Base-by-base conservation (phyloP, 306 rosid genomes). In the Boehmeria nivea region DNA sequence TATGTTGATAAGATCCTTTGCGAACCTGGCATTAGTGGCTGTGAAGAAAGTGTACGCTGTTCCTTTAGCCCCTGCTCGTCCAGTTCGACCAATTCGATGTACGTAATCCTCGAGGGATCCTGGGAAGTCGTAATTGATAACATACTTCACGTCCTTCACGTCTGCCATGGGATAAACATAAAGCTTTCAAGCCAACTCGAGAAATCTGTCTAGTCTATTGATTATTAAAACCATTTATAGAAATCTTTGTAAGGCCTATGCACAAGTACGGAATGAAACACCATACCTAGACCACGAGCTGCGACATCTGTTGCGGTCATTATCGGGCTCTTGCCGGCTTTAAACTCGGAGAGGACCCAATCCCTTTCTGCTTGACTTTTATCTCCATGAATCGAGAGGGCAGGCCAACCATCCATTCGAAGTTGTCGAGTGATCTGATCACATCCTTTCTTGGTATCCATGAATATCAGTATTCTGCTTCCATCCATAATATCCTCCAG, bases 381-480 rank as follows among this genome's bases (percentile, higher is more conserved):
- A 61, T 91, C 95, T 51, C 99, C 99, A 59, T 91, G 99, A 69
- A 87, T 91, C 24, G 99, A 87, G 47, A 91, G 96, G 50, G 99
- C 99, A 20, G 96, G 99, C 99, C 99, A 87, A 50, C 96, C 99
- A 81, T 91, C 99, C 96, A 85, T 91, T 63, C 89, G 96, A 64
- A 85, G 99, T 72, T 87, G 95, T 54, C 95, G 70, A 13, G 99
- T 91, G 56, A 83, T 79, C 64, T 87, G 99, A 77, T 91, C 99
- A 63, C 99, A 87, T 57, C 96, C 99, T 76, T 91, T 91, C 71
- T 91, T 91, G 36, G 96, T 91, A 76, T 91, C 96, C 99, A 91
- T 87, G 75, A 91, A 91, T 61, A 91, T 81, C 61, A 91, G 70
- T 77, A 91, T 91, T 64, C 99, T 80, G 71, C 99, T 91, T 48